These are phyloP conservation scores for Botrytis tulipae DNA, from an alignment of 2,329 filamentous ascomycete genomes.

Conservation along the genomic window DNA sequence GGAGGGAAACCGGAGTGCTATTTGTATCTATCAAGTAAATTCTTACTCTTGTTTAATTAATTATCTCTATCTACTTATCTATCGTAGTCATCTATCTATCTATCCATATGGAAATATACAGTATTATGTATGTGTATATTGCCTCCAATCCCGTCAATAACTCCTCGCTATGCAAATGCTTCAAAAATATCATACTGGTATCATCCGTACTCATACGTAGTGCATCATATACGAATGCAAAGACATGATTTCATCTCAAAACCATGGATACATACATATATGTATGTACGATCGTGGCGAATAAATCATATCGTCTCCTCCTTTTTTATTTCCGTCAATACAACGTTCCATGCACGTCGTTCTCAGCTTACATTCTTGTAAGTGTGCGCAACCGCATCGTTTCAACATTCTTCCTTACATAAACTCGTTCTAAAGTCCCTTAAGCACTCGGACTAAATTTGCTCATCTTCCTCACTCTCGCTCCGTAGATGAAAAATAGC, in stretches of 20 bases:
- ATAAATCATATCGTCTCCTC: not conserved
- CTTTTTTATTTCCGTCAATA: not conserved
- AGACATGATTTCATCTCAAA: not conserved
- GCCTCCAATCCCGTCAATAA: not conserved
- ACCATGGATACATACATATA: not conserved
- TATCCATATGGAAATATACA: not conserved
- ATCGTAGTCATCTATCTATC: not conserved
- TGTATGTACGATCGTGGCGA: not conserved
- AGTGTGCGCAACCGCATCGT: no score
- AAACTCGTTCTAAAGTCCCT: not conserved
- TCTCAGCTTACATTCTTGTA: not conserved
- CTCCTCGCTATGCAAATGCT: not conserved
- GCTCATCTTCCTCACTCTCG: conserved; percentile 44
- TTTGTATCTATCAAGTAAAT: not conserved
- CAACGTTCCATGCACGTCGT: not conserved
- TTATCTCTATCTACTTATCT: not conserved
- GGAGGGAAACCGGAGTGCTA: not conserved
- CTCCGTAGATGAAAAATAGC: conserved; percentile 12
- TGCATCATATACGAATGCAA: not conserved
- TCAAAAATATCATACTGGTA: not conserved
- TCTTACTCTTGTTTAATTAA: not conserved
- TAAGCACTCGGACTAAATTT: conserved; percentile 36
- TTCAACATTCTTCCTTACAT: not conserved
- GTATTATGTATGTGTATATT: not conserved
- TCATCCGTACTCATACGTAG: not conserved